A percentile compares a stretch with the other conserved stretches of the same genome.
Conservation (phyloP, 2,329 filamentous ascomycete species). For the Sclerotinia subarctica region DNA sequence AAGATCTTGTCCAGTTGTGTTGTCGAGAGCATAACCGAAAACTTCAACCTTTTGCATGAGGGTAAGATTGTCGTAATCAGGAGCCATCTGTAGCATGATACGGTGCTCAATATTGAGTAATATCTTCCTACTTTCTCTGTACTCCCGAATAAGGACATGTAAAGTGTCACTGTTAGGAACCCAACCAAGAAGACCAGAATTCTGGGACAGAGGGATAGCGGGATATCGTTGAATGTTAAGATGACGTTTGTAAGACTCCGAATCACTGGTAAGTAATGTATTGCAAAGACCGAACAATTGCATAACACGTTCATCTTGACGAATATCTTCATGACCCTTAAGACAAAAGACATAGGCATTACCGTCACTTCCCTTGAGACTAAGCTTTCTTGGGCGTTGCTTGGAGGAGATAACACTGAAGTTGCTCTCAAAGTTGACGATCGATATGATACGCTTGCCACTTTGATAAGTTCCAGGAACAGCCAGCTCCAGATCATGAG, state of each 20-base stretch:
- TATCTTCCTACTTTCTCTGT: slow-evolving; percentile 95
- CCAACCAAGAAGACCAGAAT: slow-evolving; percentile 92
- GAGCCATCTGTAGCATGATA: slow-evolving; percentile 99
- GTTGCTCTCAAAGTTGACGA: slow-evolving; percentile 84
- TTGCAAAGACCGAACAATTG: slow-evolving; percentile 98
- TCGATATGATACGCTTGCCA: slow-evolving; percentile 72
- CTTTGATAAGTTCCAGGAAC: slow-evolving; percentile 95
- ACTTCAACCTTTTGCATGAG: slow-evolving; percentile 99
- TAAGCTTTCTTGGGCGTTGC: slow-evolving; percentile 88
- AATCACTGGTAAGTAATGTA: slow-evolving; percentile 87
- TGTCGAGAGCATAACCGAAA: slow-evolving; percentile 97
- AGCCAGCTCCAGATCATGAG: slow-evolving; percentile 82
- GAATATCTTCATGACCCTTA: slow-evolving; percentile 99
- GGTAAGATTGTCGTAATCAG: slow-evolving; percentile 96
- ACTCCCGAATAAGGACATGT: slow-evolving; percentile 94
- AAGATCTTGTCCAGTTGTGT: slow-evolving; percentile 96
- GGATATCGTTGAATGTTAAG: slow-evolving; percentile 94
- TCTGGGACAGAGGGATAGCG: slow-evolving; percentile 94
- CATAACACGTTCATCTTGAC: slow-evolving; percentile 99
- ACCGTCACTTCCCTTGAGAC: slow-evolving; percentile 84
- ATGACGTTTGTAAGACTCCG: slow-evolving; percentile 95
- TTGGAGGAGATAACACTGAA: slow-evolving; percentile 95
- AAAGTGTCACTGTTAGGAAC: slow-evolving; percentile 97
- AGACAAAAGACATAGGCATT: slow-evolving; percentile 82
- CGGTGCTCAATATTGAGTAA: slow-evolving; percentile 98